Evolutionary conservation across 2,329 filamentous ascomycete species (phyloP).

Genomic region (Westerdykella sp.): DNA sequence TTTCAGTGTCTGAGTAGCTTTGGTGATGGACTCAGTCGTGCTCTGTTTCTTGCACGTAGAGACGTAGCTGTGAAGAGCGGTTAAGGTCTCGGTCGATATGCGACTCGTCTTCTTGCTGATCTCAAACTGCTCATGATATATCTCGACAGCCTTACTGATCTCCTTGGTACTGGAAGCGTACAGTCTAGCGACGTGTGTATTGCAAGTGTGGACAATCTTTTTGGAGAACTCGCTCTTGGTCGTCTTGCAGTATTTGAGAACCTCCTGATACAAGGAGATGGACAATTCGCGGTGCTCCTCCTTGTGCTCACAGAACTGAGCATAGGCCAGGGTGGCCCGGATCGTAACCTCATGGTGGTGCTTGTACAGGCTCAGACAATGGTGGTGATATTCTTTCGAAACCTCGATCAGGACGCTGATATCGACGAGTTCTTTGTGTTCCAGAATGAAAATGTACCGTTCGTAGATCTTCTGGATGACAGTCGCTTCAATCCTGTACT

Average conservation of each 20-base stretch:
- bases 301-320: slow-evolving; percentile 39
- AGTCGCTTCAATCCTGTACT: slow-evolving; percentile 39
- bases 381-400: slow-evolving; percentile 45
- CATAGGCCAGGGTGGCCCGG: slow-evolving; percentile 36
- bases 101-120: slow-evolving; percentile 10
- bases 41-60: slow-evolving; percentile 19
- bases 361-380: slow-evolving; percentile 38
- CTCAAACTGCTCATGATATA: slow-evolving; percentile 16
- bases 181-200: slow-evolving; percentile 46
- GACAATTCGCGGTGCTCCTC: slow-evolving; percentile 15
- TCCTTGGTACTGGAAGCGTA: slow-evolving; percentile 37
- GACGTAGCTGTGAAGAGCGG: slow-evolving; percentile 13
- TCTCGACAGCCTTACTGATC: slow-evolving; percentile 14
- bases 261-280: slow-evolving; percentile 15
- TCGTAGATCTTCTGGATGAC: slow-evolving; percentile 44
- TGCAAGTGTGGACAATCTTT: slow-evolving; percentile 41
- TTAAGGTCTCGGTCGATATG: slow-evolving; percentile 14
- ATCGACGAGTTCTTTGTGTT: slow-evolving; percentile 40
- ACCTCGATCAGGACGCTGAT: slow-evolving; percentile 44
- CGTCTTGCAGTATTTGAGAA: slow-evolving; percentile 19
- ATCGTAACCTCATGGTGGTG: slow-evolving; percentile 33
- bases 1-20: slow-evolving; percentile 14
- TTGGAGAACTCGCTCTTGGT: slow-evolving; percentile 15
- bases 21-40: slow-evolving; percentile 15
- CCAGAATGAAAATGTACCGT: slow-evolving; percentile 46